Conservation (phyloP, 2,329 filamentous ascomycete genomes). For the Colletotrichum australisinense region DNA sequence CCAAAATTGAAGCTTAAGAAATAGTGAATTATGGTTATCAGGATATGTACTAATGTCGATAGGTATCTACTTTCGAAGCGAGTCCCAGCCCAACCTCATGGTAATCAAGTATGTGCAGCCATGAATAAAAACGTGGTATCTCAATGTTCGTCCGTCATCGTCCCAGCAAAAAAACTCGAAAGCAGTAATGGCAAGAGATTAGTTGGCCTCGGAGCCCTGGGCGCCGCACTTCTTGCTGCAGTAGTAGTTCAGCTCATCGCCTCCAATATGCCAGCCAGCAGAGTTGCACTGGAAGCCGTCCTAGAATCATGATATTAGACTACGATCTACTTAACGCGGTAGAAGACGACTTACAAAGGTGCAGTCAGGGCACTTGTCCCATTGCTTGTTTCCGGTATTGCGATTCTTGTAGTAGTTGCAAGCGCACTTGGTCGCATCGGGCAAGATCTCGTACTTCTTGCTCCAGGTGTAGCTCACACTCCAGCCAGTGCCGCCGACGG, state of each 20-base stretch:
- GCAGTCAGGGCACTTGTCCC: slow-evolving; percentile 38
- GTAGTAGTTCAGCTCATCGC: slow-evolving; percentile 35
- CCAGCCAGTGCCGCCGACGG: slow-evolving; percentile 22
- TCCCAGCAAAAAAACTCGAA: neutral
- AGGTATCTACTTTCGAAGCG: neutral
- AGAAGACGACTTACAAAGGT: neutral
- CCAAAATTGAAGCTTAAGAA: too few relatives aligned
- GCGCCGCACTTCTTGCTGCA: slow-evolving; percentile 36
- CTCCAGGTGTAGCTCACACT: slow-evolving; percentile 26
- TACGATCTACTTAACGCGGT: accelerated
- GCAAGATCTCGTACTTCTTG: slow-evolving; percentile 30
- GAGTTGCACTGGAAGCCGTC: slow-evolving; percentile 32
- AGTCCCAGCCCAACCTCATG: neutral
- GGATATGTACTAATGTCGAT: neutral
- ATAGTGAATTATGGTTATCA: neutral
- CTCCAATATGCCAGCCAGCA: slow-evolving; percentile 30
- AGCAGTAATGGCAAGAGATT: neutral
- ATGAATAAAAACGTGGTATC: neutral
- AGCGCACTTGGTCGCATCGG: slow-evolving; percentile 34
- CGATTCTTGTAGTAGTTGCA: slow-evolving; percentile 33
- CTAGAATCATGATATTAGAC: neutral
- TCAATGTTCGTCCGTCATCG: neutral
- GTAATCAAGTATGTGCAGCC: neutral
- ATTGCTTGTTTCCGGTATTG: slow-evolving; percentile 36
- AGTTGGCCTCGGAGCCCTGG: slow-evolving; percentile 30